phyloP scores from a whole-genome alignment of 805 yeast species.

The Candida loeiensis region DNA sequence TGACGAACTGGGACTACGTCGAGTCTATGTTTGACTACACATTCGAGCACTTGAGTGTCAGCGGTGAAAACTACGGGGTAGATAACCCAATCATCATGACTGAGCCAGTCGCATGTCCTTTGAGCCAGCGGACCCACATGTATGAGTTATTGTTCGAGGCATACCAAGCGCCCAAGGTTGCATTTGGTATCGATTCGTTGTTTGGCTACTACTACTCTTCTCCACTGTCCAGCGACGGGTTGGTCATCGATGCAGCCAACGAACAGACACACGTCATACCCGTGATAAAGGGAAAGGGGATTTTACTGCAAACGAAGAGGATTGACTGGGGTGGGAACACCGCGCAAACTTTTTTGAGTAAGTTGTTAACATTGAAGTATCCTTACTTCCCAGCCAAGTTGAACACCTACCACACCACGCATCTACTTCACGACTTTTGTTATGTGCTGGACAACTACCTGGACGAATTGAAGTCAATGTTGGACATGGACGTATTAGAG shows the following conservation, averaged over 20 bases:
- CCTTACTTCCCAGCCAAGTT: constrained; percentile 86
- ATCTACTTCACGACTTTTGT: constrained; percentile 71
- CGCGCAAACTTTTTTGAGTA: constrained; percentile 59
- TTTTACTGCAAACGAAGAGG: constrained; percentile 66
- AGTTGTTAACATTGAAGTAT: constrained; percentile 71
- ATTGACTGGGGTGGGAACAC: constrained; percentile 91
- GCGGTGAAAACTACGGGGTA: constrained; percentile 43
- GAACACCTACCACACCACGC: constrained; percentile 57
- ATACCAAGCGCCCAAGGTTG: constrained; percentile 68
- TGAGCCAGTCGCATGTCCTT: constrained; percentile 71
- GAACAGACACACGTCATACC: constrained; percentile 84
- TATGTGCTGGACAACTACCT: constrained; percentile 69
- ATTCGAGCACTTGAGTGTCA: constrained; percentile 73
- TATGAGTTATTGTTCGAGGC: constrained; percentile 84
- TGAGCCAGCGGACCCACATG: constrained; percentile 66
- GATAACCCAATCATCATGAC: constrained; percentile 79
- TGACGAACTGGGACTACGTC: constrained; percentile 89
- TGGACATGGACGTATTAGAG: constrained; percentile 64
- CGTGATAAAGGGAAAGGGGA: constrained; percentile 64
- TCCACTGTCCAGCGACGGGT: constrained; percentile 47
- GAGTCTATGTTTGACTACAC: constrained; percentile 83
- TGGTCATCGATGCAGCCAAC: constrained; percentile 81
- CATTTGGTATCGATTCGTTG: constrained; percentile 79
- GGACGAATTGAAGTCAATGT: constrained; percentile 52
- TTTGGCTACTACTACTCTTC: constrained; percentile 68